A percentile compares a stretch with the other conserved stretches of the same genome.
These are phyloP conservation scores for Fusarium sp. DNA, from an alignment of 2,329 filamentous ascomycete genomes.

Conservation along the genomic window DNA sequence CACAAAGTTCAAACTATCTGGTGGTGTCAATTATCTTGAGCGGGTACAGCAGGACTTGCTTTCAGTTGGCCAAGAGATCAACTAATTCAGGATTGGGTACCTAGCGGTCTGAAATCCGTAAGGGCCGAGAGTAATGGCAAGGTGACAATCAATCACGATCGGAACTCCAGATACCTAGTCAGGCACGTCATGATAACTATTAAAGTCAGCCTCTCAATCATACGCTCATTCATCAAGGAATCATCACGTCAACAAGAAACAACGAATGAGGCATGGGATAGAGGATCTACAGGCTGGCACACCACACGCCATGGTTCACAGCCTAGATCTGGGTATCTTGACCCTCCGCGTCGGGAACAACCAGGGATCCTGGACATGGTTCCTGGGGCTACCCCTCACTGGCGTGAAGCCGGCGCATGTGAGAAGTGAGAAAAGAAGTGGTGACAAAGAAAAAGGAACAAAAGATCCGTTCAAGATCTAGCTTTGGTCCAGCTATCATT, in stretches of 20 bases:
- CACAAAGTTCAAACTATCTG: slow-evolving; percentile 38
- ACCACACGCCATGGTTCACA: slow-evolving; percentile 44
- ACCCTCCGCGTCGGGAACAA: slow-evolving; percentile 43
- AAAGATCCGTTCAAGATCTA: slow-evolving; percentile 8
- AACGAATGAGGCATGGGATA: slow-evolving; percentile 33
- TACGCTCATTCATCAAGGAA: slow-evolving; percentile 11
- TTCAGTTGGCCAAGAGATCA: slow-evolving; percentile 30
- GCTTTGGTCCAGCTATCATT: slow-evolving; percentile 8
- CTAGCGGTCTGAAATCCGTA: slow-evolving; percentile 10
- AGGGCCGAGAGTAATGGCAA: slow-evolving; percentile 22
- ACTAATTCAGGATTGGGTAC: slow-evolving; percentile 19
- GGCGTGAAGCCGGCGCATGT: slow-evolving; percentile 39
- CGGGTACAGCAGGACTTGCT: slow-evolving; percentile 17
- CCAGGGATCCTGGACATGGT: slow-evolving; percentile 47
- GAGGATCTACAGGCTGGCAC: slow-evolving; percentile 40
- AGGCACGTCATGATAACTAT: slow-evolving; percentile 26
- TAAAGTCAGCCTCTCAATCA: slow-evolving; percentile 13
- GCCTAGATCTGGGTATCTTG: slow-evolving; percentile 47
- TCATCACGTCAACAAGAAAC: slow-evolving; percentile 10
- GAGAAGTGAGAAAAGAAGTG: slow-evolving; percentile 45
- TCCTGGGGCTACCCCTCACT: slow-evolving; percentile 51
- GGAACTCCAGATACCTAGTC: neutral
- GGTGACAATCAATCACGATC: slow-evolving; percentile 2
- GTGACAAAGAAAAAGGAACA: slow-evolving; percentile 32
- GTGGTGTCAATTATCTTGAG: neutral